A percentile compares a stretch with the other conserved stretches of the same genome.
phyloP scores from a whole-genome alignment of 495 filamentous ascomycete genomes.

The Penicillium angulare region DNA sequence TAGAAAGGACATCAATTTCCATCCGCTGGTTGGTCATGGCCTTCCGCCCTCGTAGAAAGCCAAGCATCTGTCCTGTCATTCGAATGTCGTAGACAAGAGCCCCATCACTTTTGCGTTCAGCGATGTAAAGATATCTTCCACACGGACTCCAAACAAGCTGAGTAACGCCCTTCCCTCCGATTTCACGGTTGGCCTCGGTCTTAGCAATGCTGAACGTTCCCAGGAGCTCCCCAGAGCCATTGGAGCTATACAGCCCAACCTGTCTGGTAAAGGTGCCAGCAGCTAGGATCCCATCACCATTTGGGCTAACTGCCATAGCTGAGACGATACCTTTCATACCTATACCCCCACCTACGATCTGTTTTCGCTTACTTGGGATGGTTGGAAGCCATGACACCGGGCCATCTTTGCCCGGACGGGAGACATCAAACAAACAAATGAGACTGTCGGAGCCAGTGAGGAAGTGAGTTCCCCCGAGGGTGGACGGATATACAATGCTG shows the following conservation, averaged over 20 bases:
- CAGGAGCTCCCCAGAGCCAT: constrained; percentile 62
- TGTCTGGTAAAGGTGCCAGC: constrained; percentile 79
- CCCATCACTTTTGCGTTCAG: constrained; percentile 75
- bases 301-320: constrained; percentile 54
- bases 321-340: constrained; percentile 85
- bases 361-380: constrained; percentile 70
- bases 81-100: constrained; percentile 83
- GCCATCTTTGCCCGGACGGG: constrained; percentile 55
- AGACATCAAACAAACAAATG: constrained; percentile 76
- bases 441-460: constrained; percentile 72
- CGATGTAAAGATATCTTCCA: constrained; percentile 82
- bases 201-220: constrained; percentile 60
- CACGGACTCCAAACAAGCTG: constrained; percentile 79
- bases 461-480: constrained; percentile 54
- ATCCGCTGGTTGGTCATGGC: constrained; percentile 77
- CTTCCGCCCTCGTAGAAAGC: constrained; percentile 66
- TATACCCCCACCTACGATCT: constrained; percentile 64
- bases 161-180: constrained; percentile 68
- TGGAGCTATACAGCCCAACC: constrained; percentile 72
- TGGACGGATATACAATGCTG: constrained; percentile 65
- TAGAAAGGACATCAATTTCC: constrained; percentile 62
- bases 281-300: constrained; percentile 60
- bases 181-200: constrained; percentile 35
- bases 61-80: constrained; percentile 64
- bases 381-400: constrained; percentile 66